A percentile compares a stretch with the other conserved stretches of the same genome.
These are phyloP conservation scores for Cystobasidium tubakii DNA, from an alignment of 768 basidiomycete species.

Conservation along the genomic window DNA sequence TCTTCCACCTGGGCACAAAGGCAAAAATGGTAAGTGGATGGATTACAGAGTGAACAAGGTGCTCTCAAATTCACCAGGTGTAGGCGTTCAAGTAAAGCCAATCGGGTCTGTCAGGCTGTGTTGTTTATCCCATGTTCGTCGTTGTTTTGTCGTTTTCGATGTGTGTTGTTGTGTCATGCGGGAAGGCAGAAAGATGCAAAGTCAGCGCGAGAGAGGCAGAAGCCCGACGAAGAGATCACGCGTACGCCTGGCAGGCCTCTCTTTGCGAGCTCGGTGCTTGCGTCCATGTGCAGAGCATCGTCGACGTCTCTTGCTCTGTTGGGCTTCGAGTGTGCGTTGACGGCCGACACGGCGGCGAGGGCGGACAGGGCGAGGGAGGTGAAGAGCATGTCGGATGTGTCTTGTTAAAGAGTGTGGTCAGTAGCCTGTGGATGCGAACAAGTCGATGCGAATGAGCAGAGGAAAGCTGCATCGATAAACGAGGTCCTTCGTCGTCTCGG, in stretches of 20 bases:
- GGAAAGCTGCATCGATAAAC: not conserved
- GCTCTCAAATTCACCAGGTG: no score
- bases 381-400: slow-evolving; percentile 1
- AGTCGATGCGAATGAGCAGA: not conserved
- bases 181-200: not conserved
- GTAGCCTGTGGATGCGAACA: not conserved
- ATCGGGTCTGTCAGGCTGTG: not conserved
- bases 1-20: slow-evolving; percentile 6
- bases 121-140: not conserved
- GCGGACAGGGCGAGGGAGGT: not conserved
- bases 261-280: not conserved
- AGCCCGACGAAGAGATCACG: not conserved
- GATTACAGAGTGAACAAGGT: no score
- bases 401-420: not conserved
- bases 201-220: not conserved
- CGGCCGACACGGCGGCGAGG: not conserved
- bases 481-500: no score
- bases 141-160: not conserved
- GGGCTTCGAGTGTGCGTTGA: not conserved
- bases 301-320: slow-evolving; percentile 12
- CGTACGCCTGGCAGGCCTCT: not conserved
- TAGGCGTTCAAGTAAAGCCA: not conserved
- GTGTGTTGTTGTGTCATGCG: not conserved
- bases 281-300: not conserved
- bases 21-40: no score